A percentile compares a stretch with the other conserved stretches of the same genome.
These are phyloP conservation scores for Phellinidium pouzarii DNA, from an alignment of 1,284 basidiomycete species.

Conservation along the genomic window DNA sequence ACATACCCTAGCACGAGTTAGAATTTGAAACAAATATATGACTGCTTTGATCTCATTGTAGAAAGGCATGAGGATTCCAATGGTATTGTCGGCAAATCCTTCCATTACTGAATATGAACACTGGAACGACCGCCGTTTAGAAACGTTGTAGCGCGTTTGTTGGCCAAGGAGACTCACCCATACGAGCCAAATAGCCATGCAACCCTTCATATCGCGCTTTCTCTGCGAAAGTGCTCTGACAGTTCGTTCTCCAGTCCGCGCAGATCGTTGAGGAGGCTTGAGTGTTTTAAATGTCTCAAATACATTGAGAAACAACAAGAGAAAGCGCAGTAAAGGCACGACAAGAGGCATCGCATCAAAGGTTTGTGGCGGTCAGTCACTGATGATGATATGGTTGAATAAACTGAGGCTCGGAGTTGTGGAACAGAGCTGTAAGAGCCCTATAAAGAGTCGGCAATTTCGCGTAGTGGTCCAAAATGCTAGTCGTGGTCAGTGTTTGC, in stretches of 20 bases:
- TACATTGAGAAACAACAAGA: constrained; percentile 68
- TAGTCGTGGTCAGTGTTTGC: not conserved
- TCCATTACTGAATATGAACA: constrained; percentile 61
- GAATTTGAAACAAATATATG: constrained; percentile 59
- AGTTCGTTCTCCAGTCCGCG: constrained; percentile 55
- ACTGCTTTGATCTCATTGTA: constrained; percentile 73
- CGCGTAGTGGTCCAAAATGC: not conserved
- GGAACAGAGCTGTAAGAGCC: not conserved
- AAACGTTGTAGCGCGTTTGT: not conserved
- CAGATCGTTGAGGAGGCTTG: constrained; percentile 54
- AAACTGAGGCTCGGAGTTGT: not conserved
- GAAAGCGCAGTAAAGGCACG: constrained; percentile 57
- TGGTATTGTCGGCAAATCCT: constrained; percentile 49
- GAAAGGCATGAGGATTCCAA: constrained; percentile 68
- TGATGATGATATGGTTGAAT: not conserved
- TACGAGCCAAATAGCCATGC: constrained; percentile 73
- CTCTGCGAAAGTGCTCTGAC: constrained; percentile 60
- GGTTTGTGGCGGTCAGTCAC: not conserved
- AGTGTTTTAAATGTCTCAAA: constrained; percentile 79
- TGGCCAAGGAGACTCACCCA: constrained; percentile 49
- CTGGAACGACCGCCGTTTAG: constrained; percentile 29
- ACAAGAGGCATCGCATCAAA: constrained; percentile 52
- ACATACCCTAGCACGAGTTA: constrained; percentile 68
- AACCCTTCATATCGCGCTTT: constrained; percentile 78
- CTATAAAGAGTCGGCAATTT: not conserved